Evolutionary conservation across 495 filamentous ascomycete genomes (phyloP).

Genomic region (Xylaria scruposa): DNA sequence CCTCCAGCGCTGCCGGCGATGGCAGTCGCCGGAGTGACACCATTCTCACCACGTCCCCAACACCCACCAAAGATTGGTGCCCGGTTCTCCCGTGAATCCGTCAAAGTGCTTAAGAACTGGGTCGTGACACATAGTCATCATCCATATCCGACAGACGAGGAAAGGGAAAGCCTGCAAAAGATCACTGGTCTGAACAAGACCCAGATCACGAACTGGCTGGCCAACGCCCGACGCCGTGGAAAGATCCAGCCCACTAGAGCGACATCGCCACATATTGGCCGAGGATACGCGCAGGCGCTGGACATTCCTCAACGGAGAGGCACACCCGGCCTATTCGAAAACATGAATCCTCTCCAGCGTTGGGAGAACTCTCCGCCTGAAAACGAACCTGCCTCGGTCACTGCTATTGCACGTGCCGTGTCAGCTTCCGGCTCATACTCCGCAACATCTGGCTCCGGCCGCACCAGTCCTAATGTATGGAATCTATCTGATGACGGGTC

Average conservation of each 20-base stretch:
- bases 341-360: conserved; percentile 83
- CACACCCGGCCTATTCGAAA: conserved; percentile 58
- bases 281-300: conserved; percentile 62
- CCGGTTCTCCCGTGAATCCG: conserved; percentile 73
- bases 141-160: conserved; percentile 81
- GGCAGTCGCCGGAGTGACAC: conserved; percentile 43
- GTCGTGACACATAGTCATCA: conserved; percentile 74
- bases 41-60: conserved; percentile 32
- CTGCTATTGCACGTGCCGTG: conserved; percentile 79
- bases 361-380: conserved; percentile 88
- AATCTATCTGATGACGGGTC: conserved; percentile 70
- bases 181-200: conserved; percentile 75
- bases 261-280: conserved; percentile 61
- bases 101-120: conserved; percentile 81
- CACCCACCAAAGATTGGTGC: conserved; percentile 56
- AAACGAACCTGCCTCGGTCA: conserved; percentile 81
- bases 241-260: conserved; percentile 69
- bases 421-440: conserved; percentile 62
- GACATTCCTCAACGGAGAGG: conserved; percentile 66
- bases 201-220: conserved; percentile 87
- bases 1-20: conserved; percentile 59
- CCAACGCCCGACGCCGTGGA: conserved; percentile 79
- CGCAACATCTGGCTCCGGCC: conserved; percentile 45
- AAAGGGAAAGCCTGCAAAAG: conserved; percentile 75
- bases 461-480: conserved; percentile 60